A percentile compares a stretch with the other conserved stretches of the same genome.
Conservation (phyloP, 1,284 basidiomycete genomes). For the Phellopilus nigrolimitatus region DNA sequence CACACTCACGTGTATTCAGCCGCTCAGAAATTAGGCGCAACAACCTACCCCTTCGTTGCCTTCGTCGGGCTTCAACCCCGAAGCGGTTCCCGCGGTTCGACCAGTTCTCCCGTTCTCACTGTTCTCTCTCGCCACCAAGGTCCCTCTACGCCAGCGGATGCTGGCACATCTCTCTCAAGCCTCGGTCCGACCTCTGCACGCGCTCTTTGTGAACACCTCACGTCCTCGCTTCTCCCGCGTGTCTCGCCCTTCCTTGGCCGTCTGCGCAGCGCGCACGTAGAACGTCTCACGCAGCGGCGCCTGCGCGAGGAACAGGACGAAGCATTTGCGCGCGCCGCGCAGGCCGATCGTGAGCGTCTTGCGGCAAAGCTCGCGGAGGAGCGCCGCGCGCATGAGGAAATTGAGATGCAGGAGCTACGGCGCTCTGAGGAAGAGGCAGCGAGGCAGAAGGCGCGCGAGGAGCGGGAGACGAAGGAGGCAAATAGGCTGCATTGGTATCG, state of each 20-base stretch:
- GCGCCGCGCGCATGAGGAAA: constrained; percentile 32
- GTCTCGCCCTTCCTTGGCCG: constrained; percentile 69
- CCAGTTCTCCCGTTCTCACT: constrained; percentile 53
- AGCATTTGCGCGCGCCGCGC: constrained; percentile 64
- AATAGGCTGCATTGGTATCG: constrained; percentile 46
- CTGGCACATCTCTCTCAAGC: constrained; percentile 6
- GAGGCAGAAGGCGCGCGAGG: constrained; percentile 25
- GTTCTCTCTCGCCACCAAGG: constrained; percentile 83
- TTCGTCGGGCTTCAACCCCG: constrained; percentile 85
- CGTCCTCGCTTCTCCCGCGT: constrained; percentile 71
- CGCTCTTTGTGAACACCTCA: constrained; percentile 61
- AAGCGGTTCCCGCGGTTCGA: constrained; percentile 36
- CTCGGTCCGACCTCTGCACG: constrained; percentile 56
- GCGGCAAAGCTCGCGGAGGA: constrained; percentile 42
- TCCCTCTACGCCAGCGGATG: constrained; percentile 39
- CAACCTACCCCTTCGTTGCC: constrained; percentile 88
- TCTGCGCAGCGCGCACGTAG: constrained; percentile 40
- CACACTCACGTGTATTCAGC: constrained; percentile 40
- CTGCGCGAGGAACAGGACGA: constrained; percentile 81
- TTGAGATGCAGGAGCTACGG: constrained; percentile 29
- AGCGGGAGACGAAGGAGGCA: constrained; percentile 30
- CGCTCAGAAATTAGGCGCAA: constrained; percentile 79
- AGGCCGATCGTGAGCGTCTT: constrained; percentile 69
- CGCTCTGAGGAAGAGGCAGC: constrained; percentile 31
- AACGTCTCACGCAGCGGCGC: constrained; percentile 60